phyloP scores from a whole-genome alignment of 805 yeast species.

The Candida mattraensis region DNA sequence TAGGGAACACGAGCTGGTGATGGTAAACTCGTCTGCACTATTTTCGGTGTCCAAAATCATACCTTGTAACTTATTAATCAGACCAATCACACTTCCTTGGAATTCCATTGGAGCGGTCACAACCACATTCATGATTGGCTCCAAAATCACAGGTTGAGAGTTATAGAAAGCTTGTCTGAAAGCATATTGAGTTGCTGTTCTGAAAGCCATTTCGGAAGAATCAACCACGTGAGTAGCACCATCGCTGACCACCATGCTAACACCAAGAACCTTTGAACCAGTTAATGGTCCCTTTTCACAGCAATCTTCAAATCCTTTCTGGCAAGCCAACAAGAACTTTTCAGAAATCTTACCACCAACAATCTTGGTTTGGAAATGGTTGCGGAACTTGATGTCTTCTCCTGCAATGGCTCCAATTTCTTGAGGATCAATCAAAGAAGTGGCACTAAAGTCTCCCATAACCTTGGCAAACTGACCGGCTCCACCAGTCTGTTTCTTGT shows the following conservation, averaged over 20 bases:
- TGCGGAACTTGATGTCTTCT: constrained; percentile 43
- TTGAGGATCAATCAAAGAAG: constrained; percentile 53
- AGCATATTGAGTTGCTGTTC: constrained; percentile 88
- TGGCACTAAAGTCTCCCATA: constrained; percentile 66
- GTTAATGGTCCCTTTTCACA: constrained; percentile 94
- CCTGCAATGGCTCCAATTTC: constrained; percentile 29
- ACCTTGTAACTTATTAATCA: constrained; percentile 89
- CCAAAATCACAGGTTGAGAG: constrained; percentile 85
- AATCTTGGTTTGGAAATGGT: constrained; percentile 79
- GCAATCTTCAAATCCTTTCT: constrained; percentile 92
- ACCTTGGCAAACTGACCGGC: constrained; percentile 99
- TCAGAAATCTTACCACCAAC: constrained; percentile 98
- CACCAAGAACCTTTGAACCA: constrained; percentile 93
- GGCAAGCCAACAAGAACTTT: constrained; percentile 90
- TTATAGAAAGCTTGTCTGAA: constrained; percentile 86
- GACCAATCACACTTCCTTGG: constrained; percentile 90
- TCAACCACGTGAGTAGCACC: constrained; percentile 98
- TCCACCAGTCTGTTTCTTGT: constrained; percentile 98
- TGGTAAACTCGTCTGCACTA: constrained; percentile 90
- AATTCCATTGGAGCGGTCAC: constrained; percentile 95
- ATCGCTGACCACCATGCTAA: constrained; percentile 89
- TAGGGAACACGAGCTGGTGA: constrained; percentile 93
- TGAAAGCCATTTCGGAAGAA: constrained; percentile 93
- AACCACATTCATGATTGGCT: constrained; percentile 93
- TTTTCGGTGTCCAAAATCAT: constrained; percentile 92